Evolutionary conservation across 2,329 filamentous ascomycete species (phyloP).

Genomic region (Claviceps pazoutovae): DNA sequence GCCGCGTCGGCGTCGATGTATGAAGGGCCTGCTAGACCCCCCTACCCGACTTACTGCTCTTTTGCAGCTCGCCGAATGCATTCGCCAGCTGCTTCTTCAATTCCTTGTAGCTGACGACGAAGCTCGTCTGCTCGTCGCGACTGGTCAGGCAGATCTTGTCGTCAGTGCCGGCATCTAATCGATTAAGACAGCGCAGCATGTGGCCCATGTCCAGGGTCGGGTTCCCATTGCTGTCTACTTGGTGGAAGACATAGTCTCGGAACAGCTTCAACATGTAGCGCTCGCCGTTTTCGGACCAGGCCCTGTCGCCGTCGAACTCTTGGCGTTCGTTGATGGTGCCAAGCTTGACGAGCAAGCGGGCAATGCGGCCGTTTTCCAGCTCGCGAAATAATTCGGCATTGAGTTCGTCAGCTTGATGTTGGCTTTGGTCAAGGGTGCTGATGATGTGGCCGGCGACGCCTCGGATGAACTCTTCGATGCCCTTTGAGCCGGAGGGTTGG

Average conservation of each 20-base stretch:
- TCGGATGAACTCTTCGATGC: constrained; percentile 64
- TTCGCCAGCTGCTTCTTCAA: constrained; percentile 52
- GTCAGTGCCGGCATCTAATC: constrained; percentile 77
- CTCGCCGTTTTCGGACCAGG: constrained; percentile 87
- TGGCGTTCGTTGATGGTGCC: constrained; percentile 80
- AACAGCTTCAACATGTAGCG: constrained; percentile 90
- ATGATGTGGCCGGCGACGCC: constrained; percentile 69
- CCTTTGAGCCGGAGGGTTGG: constrained; percentile 43
- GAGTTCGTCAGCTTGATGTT: constrained; percentile 68
- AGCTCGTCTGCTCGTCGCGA: constrained; percentile 77
- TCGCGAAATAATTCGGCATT: constrained; percentile 61
- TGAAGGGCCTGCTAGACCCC: constrained; percentile 19
- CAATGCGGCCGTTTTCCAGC: constrained; percentile 77
- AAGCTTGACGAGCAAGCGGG: constrained; percentile 68
- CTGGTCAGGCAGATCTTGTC: constrained; percentile 78
- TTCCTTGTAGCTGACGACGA: constrained; percentile 84
- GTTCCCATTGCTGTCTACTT: constrained; percentile 72
- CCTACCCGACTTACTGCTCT: constrained; percentile 25
- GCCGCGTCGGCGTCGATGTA: constrained; percentile 1
- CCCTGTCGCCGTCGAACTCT: constrained; percentile 62
- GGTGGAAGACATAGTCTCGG: constrained; percentile 93
- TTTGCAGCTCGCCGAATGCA: constrained; percentile 45
- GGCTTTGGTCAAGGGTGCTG: constrained; percentile 58
- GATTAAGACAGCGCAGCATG: constrained; percentile 76
- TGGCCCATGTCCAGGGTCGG: constrained; percentile 79